These are phyloP conservation scores for Aspergillus sp. DNA, from an alignment of 2,329 filamentous ascomycete species.

Conservation along the genomic window DNA sequence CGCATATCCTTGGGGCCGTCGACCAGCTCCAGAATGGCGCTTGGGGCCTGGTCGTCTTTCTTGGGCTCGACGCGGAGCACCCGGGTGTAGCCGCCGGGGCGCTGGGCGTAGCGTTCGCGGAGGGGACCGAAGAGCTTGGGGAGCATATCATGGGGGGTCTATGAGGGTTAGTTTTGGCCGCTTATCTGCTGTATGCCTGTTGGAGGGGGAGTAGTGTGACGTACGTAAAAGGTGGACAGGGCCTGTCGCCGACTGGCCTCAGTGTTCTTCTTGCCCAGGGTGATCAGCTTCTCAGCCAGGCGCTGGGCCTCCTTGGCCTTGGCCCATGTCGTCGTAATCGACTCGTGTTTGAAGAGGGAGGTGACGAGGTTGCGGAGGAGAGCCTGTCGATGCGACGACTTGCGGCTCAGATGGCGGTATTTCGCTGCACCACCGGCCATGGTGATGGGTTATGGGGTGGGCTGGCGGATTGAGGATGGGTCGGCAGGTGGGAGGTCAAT, in stretches of 20 bases:
- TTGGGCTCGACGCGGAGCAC: conserved; percentile 88
- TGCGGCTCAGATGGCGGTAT: conserved; percentile 84
- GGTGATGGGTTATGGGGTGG: conserved; percentile 16
- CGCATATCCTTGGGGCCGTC: conserved; percentile 92
- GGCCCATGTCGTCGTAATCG: conserved; percentile 90
- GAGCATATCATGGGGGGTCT: conserved; percentile 50
- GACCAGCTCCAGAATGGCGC: conserved; percentile 90
- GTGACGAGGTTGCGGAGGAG: conserved; percentile 95
- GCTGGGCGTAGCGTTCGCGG: conserved; percentile 70
- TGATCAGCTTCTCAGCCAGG: conserved; percentile 91
- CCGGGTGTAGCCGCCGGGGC: conserved; percentile 91
- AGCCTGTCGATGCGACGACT: conserved; percentile 83
- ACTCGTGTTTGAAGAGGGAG: conserved; percentile 88
- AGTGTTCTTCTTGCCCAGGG: conserved; percentile 88
- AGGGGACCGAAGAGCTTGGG: conserved; percentile 88
- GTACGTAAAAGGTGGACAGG: conserved; percentile 80
- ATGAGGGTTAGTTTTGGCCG: background rate
- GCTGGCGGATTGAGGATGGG: background rate
- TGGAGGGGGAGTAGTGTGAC: conserved; percentile 30
- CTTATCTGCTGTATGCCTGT: background rate
- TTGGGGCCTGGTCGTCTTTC: conserved; percentile 82
- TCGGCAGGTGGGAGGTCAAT: background rate
- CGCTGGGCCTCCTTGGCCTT: conserved; percentile 97
- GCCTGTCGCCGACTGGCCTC: conserved; percentile 74
- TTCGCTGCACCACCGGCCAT: conserved; percentile 88